These are phyloP conservation scores for Fusarium tricinctum DNA, from an alignment of 2,329 filamentous ascomycete genomes.

Conservation along the genomic window DNA sequence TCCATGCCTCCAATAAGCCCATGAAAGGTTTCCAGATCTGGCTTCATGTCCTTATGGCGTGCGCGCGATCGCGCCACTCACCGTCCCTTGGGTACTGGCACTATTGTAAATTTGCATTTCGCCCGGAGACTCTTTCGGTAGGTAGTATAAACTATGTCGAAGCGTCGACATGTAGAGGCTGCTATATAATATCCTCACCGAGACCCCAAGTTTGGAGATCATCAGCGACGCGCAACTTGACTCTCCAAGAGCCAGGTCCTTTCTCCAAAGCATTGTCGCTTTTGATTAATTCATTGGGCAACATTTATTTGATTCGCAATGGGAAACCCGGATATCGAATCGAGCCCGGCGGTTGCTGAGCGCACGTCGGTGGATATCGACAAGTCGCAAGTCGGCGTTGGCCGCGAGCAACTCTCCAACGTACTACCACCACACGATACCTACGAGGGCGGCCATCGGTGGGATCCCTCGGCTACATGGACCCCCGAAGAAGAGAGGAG, in stretches of 20 bases:
- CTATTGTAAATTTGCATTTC: conserved; percentile 16
- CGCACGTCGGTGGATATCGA: conserved; percentile 46
- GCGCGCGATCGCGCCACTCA: conserved; percentile 45
- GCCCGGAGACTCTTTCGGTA: conserved; percentile 44
- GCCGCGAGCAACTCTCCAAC: conserved; percentile 56
- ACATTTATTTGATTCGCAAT: conserved; percentile 21
- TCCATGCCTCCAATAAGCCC: background rate
- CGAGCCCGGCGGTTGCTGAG: conserved; percentile 45
- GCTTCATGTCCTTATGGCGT: conserved; percentile 46
- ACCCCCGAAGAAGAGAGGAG: conserved; percentile 68
- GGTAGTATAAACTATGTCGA: conserved; percentile 4
- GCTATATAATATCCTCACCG: conserved; percentile 48
- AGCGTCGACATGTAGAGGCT: conserved; percentile 24
- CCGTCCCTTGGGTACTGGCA: background rate
- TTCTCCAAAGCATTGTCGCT: background rate
- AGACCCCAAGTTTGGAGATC: conserved; percentile 21
- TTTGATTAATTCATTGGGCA: background rate
- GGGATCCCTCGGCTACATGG: conserved; percentile 62
- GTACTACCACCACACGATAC: conserved; percentile 49
- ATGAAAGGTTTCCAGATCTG: conserved; percentile 33
- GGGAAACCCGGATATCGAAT: conserved; percentile 51
- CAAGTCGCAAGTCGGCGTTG: conserved; percentile 52
- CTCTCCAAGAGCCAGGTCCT: conserved; percentile 3
- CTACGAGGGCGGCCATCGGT: conserved; percentile 60
- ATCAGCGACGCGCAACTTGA: conserved; percentile 19